A percentile compares a stretch with the other conserved stretches of the same genome.
These are phyloP conservation scores for Phalaenopsis aphrodite DNA, from an alignment of 106 monocot species.

Conservation along the genomic window DNA sequence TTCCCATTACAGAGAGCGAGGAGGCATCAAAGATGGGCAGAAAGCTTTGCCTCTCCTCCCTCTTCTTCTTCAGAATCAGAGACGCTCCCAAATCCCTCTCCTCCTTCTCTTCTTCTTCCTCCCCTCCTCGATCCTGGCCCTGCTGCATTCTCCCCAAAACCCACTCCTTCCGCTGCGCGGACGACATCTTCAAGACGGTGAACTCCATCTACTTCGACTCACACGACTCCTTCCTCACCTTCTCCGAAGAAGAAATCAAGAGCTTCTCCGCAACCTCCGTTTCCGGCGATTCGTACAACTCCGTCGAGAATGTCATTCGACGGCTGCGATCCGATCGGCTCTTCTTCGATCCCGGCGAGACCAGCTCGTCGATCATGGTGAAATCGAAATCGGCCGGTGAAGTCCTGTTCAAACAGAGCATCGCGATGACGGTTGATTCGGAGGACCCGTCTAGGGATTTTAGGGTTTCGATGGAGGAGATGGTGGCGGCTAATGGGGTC, in stretches of 20 bases:
- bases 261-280: not conserved
- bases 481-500: slow-evolving; percentile 39
- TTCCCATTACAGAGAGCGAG: not conserved
- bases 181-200: not conserved
- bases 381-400: not conserved
- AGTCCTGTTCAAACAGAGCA: slow-evolving; percentile 15
- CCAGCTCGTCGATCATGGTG: slow-evolving; percentile 34
- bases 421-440: slow-evolving; percentile 31
- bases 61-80: slow-evolving; percentile 11
- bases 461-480: slow-evolving; percentile 61
- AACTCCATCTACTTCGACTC: slow-evolving; percentile 6
- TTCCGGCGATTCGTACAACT: not conserved
- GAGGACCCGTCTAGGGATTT: slow-evolving; percentile 37
- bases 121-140: not conserved
- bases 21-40: slow-evolving; percentile 1
- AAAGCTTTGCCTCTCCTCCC: slow-evolving; percentile 13
- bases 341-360: slow-evolving; percentile 47
- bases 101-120: slow-evolving; percentile 4
- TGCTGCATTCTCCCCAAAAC: slow-evolving; percentile 13
- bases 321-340: slow-evolving; percentile 31
- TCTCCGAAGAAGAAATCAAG: not conserved
- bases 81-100: not conserved
- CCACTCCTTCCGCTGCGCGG: slow-evolving; percentile 8
- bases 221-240: not conserved
- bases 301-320: slow-evolving; percentile 16